Base-by-base conservation (phyloP, 2,329 filamentous ascomycete species). In the Stagonosporopsis tanaceti region DNA sequence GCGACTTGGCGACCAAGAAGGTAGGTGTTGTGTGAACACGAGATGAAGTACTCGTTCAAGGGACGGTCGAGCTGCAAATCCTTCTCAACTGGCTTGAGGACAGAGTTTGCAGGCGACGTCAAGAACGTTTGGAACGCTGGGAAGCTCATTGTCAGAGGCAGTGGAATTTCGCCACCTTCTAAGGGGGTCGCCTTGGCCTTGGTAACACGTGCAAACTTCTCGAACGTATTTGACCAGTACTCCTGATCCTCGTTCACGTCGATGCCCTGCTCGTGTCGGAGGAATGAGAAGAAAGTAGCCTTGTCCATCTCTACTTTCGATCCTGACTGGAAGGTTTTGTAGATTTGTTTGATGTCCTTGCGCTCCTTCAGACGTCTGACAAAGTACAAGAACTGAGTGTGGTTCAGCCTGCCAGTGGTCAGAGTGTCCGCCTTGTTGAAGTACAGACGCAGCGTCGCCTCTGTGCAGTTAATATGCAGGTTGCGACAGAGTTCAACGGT, bases 21-120 rank as follows among this genome's bases (percentile, higher is more conserved):
- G 71, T 99, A 99, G 0, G 95, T 99, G 77, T 99, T 99, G 82
- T 99, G 95, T 1, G 95, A 98, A 80, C 93, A 97, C 1, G 94
- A 98, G 65, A 99, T 95, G 80, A 93, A 97, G 77, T 99, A 99
- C 73, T 98, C 94, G 73, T 96, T 97, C 74, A 98, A 81, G 0
- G 95, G 95, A 24, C 91, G 87, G 71, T 96, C 88, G 52, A 97
- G 86, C 6, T 81, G 81, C 53, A 87, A 86, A 27, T 86, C 79
- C 12, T 84, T 77, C n/a, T 86, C 84, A 59, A 85, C 82, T 39
- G 85, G 84, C 27, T 84, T 78, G 39, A 92, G 84, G 2, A 90
- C 83, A 2, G 86, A 82, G 70, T 96, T 96, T 66, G 87, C 65
- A 48, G 69, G 59, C 14, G 75, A 77, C 3, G 68, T 72, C 47